These are phyloP conservation scores for Fistulina hepatica DNA, from an alignment of 1,284 basidiomycete genomes.

Conservation along the genomic window DNA sequence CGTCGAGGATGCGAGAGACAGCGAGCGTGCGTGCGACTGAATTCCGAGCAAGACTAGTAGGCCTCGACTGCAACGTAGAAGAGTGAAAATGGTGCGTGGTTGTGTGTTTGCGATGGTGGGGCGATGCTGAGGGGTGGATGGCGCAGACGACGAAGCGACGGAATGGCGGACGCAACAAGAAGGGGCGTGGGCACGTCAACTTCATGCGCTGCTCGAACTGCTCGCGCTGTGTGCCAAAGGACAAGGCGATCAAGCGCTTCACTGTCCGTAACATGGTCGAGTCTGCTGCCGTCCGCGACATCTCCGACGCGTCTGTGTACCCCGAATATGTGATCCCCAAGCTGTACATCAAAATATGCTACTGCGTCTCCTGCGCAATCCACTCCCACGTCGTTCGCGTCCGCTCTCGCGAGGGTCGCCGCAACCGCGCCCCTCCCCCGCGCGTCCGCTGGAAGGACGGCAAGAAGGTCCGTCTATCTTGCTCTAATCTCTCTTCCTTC, in stretches of 20 bases:
- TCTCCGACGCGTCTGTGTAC: conserved; percentile 95
- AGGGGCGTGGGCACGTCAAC: conserved; percentile 91
- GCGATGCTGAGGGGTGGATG: too few species aligned
- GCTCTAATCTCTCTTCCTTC: too few species aligned
- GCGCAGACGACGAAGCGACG: conserved; percentile 99
- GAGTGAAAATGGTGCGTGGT: too few species aligned
- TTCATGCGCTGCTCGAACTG: conserved; percentile 99
- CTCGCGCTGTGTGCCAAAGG: conserved; percentile 88
- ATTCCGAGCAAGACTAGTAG: too few species aligned
- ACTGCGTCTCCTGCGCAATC: conserved; percentile 99
- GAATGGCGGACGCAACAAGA: conserved; percentile 97
- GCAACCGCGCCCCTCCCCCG: conserved; percentile 93
- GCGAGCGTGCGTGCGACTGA: too few species aligned
- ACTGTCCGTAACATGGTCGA: conserved; percentile 99
- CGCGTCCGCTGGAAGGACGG: conserved; percentile 97
- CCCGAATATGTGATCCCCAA: conserved; percentile 95
- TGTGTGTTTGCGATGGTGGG: too few species aligned
- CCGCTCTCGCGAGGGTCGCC: conserved; percentile 84
- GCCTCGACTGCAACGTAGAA: too few species aligned
- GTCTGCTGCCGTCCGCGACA: conserved; percentile 94
- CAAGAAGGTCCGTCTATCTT: too few species aligned
- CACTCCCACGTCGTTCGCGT: conserved; percentile 99
- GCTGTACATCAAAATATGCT: conserved; percentile 98
- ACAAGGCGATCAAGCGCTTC: conserved; percentile 99
- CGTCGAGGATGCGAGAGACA: too few species aligned